Base-by-base conservation (phyloP, 2,329 filamentous ascomycete species). In the Pseudocercospora fijiensis region DNA sequence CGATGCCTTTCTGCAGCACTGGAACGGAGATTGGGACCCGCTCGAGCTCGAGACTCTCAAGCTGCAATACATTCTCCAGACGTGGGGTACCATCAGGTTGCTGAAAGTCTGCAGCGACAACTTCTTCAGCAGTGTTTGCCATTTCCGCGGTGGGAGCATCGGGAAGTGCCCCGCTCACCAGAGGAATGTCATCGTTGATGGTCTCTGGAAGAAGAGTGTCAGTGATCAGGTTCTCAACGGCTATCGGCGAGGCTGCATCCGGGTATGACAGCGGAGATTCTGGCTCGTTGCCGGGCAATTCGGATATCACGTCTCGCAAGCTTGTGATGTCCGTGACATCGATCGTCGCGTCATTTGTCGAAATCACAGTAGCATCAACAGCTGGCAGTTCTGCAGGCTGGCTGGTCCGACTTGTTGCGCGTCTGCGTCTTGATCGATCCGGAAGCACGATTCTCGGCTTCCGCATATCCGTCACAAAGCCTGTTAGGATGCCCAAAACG, bases 1-100 rank as follows among this genome's bases (percentile, higher is more conserved):
- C 90, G 47, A 95, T 83, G 1, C 86, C 88, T 65, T 85, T 85
- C 53, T 86, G 83, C 60, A 92, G 81, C n/a, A 91, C 86, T 8
- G 86, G 82, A 47, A 91, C 83, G 0, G 88, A 92, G n/a, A 95
- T 78, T 0, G 86, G 84, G 2, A 94, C 84, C 24, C 90, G 85
- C 76, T 95, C 90, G 1, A 95, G 80, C 76, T 92, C 90, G 9
- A 95, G 79, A 1, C 83, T 86, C 63, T 90, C 86, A n/a, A 95
- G 78, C 65, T 81, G 84, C 16, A 95, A 78, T 70, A 86, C 86
- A 33, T 83, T 83, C 30, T 85, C 81, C 1, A 85, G 76, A 20
- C 79, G 76, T 47, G 80, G 79, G 67, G 77, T 27, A 16, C 59
- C 37, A 41, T 62, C 73, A 22, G 64, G 47, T 11, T 64, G 52